Evolutionary conservation across 129 eudicot genomes (phyloP).

Genomic region (Arctium lappa): DNA sequence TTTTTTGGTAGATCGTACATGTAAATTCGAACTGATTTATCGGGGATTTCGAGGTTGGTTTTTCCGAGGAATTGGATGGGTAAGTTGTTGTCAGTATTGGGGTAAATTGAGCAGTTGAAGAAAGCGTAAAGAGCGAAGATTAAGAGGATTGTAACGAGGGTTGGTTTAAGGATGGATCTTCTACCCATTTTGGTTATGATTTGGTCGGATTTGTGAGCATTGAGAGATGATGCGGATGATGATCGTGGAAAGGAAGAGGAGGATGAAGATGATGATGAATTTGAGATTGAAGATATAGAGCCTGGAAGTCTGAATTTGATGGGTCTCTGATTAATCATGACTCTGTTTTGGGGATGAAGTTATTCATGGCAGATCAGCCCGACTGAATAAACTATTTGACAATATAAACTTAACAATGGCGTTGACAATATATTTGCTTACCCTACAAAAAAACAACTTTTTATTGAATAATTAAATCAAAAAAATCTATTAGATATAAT

Average conservation of each 20-base stretch:
- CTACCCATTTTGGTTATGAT: conserved; percentile 28
- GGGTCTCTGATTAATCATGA: conserved; percentile 22
- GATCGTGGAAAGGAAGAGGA: conserved; percentile 15
- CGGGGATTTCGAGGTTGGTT: conserved; percentile 1
- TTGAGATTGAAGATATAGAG: not conserved
- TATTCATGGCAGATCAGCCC: not conserved
- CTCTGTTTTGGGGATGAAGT: not conserved
- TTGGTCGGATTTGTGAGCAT: conserved; percentile 20
- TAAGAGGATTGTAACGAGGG: conserved; percentile 37
- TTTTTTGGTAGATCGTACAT: conserved; percentile 84
- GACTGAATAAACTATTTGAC: not conserved
- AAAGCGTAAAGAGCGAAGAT: conserved; percentile 47
- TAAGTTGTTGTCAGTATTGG: conserved; percentile 4
- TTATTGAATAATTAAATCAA: no score
- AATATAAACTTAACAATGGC: not conserved
- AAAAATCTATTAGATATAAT: no score
- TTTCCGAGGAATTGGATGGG: not conserved
- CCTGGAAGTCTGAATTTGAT: conserved; percentile 16
- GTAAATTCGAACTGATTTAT: conserved; percentile 43
- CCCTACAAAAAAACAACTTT: not conserved
- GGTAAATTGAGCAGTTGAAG: conserved; percentile 43
- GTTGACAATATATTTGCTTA: not conserved
- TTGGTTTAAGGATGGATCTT: conserved; percentile 46
- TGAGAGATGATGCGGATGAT: conserved; percentile 7
- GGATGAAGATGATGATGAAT: conserved; percentile 23